phyloP scores from a whole-genome alignment of 2,329 filamentous ascomycete genomes.

The Xylaria sp. region DNA sequence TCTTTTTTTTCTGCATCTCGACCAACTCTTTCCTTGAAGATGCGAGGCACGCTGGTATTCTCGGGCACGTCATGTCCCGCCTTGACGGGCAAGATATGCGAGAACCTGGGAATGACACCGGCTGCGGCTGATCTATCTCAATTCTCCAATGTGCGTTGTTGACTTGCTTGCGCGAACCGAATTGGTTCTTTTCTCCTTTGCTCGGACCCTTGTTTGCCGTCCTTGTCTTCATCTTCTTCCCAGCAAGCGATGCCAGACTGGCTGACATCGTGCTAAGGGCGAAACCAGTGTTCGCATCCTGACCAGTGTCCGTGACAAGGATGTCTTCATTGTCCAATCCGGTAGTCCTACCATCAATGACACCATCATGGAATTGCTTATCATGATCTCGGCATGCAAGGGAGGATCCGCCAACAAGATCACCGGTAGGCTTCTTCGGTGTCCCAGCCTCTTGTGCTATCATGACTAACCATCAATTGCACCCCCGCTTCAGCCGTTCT shows the following conservation, averaged over 20 bases:
- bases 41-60: constrained; percentile 76
- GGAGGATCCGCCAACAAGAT: constrained; percentile 96
- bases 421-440: constrained; percentile 73
- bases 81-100: constrained; percentile 73
- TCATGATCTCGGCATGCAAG: constrained; percentile 99
- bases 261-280: constrained; percentile 60
- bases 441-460: constrained; percentile 7
- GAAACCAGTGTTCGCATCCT: constrained; percentile 77
- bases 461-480: constrained; percentile 30
- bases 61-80: constrained; percentile 74
- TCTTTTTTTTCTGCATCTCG: constrained; percentile 40
- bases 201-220: neutral
- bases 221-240: constrained; percentile 2
- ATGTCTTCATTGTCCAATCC: constrained; percentile 98
- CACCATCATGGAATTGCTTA: constrained; percentile 98
- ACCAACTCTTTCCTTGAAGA: constrained; percentile 51
- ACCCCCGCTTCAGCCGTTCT: constrained; percentile 72
- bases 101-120: constrained; percentile 73
- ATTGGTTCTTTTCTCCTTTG: constrained; percentile 17
- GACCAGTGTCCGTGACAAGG: constrained; percentile 90
- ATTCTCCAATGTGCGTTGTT: constrained; percentile 73
- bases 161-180: constrained; percentile 22
- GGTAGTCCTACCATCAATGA: constrained; percentile 97
- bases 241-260: constrained; percentile 31
- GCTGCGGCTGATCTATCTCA: constrained; percentile 74